Percentiles rank a stretch among this genome's conserved stretches.
Conservation (phyloP, 169 alveolate genomes). For the Ichthyophthirius multifiliis region DNA sequence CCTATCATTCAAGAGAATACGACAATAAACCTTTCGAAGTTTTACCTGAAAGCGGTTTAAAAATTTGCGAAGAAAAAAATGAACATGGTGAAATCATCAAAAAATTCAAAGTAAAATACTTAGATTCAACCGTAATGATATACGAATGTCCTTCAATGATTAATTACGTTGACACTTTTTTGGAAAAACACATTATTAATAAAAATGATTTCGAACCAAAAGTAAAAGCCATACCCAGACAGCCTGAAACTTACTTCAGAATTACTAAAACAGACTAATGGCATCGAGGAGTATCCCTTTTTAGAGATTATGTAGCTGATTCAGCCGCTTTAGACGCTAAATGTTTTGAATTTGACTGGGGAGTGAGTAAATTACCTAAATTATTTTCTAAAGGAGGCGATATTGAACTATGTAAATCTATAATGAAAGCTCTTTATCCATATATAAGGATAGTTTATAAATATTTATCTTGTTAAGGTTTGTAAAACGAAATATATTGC, state of each 20-base stretch:
- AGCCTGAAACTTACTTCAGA: background rate
- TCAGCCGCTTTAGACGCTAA: background rate
- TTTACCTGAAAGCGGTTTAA: background rate
- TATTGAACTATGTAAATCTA: background rate
- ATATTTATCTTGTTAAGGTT: background rate
- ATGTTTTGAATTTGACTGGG: constrained; percentile 2
- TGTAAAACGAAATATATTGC: background rate
- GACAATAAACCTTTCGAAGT: background rate
- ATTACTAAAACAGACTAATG: background rate
- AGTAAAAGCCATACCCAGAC: background rate
- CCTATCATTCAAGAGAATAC: background rate
- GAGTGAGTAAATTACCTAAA: background rate
- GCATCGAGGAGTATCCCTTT: constrained; percentile 1
- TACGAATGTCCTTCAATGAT: background rate
- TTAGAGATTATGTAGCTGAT: background rate
- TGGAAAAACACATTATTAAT: background rate
- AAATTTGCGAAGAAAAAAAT: background rate
- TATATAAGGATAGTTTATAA: background rate
- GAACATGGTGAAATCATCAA: background rate
- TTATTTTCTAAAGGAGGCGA: background rate
- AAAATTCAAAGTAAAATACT: background rate
- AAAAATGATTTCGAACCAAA: background rate
- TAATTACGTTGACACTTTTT: background rate
- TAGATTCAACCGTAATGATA: background rate
- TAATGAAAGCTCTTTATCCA: background rate